Evolutionary conservation across 352 stramenopile species (phyloP), one percentile per base, ranked within the genome.

Genomic region (Globisporangium sylvaticum): DNA sequence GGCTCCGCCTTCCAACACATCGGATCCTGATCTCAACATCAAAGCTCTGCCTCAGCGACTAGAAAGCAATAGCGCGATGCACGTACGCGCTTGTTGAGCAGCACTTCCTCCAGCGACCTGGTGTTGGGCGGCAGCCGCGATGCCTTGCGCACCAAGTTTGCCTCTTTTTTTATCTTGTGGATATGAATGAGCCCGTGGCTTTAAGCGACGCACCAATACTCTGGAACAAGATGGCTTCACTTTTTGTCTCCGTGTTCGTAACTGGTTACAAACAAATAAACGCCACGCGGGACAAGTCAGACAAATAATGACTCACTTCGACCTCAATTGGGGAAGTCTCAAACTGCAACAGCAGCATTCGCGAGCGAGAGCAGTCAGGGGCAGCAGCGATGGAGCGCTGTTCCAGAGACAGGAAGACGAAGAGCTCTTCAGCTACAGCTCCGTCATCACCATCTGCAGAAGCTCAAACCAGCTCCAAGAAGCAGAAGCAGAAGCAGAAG

Each of bases 61-160:
- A 53, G 15, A 56, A 4, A 34, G 1, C 32, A 34, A 34, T 1
- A 57, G 24, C 27, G 10, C 10, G 42, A 22, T 18, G 50, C 9
- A 62, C 52, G 20, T 37, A 58, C 62, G 18, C 22, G 62, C 15
- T 62, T 56, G 52, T 3, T 66, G 10, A 92, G 69, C 53, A 94
- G 42, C 22, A 94, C 72, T 63, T 94, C 83, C 65, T 94, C 86
- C 46, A 94, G 69, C 3, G 82, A 90, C 68, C 72, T 86, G 62
- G 72, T 70, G 39, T 74, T 79, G 4, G 85, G 76, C n/a, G 78
- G 68, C 59, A 94, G 74, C 0, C 74, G 75, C 20, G 77, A 79
- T 24, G 78, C 74, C 61, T 86, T 88, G 4, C 82, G 77, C 68
- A 91, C 82, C 83, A 94, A n/a, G n/a, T n/a, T n/a, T n/a, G n/a